Evolutionary conservation across 2,329 filamentous ascomycete species (phyloP).

Genomic region (Aspergillus luchuensis): DNA sequence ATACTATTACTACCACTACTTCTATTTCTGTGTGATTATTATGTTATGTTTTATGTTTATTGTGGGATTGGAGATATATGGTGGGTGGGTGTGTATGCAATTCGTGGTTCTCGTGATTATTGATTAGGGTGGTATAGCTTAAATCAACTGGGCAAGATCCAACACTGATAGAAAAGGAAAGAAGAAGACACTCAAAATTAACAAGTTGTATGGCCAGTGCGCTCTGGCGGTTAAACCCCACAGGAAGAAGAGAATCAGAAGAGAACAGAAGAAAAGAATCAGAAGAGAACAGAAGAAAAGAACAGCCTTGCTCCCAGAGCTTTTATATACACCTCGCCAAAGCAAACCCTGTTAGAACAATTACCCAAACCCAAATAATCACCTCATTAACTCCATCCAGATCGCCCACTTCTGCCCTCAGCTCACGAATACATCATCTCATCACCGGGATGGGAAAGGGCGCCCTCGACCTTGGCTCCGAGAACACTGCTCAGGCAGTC

Average conservation of each 20-base stretch:
- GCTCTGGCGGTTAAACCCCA: no score
- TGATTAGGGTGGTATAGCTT: not conserved
- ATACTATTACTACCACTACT: no score
- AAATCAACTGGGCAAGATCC: no score
- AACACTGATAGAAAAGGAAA: no score
- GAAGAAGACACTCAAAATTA: no score
- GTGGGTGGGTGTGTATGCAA: not conserved
- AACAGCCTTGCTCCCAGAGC: conserved; percentile 7
- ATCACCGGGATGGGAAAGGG: conserved; percentile 29
- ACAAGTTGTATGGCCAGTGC: no score
- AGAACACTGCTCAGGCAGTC: conserved; percentile 76
- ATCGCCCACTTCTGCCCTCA: no score
- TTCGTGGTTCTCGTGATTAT: not conserved
- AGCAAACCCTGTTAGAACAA: not conserved
- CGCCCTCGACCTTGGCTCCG: conserved; percentile 41
- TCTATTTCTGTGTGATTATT: no score
- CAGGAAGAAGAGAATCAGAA: not conserved
- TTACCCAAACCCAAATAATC: conserved; percentile 2
- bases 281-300: no score
- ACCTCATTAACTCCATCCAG: not conserved
- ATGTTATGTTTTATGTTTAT: no score
- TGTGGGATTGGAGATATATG: no score
- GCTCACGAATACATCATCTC: conserved; percentile 37
- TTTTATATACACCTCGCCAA: conserved; percentile 13
- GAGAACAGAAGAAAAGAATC: not conserved